Percentiles rank a stretch among this genome's conserved stretches.
phyloP scores from a whole-genome alignment of 1,284 basidiomycete species.

The Porodaedalea pini region DNA sequence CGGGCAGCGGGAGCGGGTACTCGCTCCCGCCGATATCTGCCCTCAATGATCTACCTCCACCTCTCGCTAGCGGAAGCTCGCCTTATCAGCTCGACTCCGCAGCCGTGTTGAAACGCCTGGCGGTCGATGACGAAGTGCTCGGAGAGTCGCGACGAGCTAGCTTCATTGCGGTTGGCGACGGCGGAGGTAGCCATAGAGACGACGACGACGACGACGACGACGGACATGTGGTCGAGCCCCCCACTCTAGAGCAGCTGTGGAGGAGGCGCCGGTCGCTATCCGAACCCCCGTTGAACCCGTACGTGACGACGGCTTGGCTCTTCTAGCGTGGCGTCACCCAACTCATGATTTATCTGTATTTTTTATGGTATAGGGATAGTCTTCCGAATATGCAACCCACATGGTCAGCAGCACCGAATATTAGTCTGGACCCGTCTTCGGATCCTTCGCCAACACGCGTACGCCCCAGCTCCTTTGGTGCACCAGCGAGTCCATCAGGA shows the following conservation, averaged over 20 bases:
- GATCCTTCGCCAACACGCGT: background rate
- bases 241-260: conserved; percentile 19
- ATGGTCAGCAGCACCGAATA: conserved; percentile 8
- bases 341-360: conserved; percentile 3
- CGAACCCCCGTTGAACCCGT: conserved; percentile 19
- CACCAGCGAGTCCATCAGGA: background rate
- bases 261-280: conserved; percentile 21
- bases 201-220: conserved; percentile 12
- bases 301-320: background rate
- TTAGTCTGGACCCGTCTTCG: background rate
- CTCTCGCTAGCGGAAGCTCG: background rate
- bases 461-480: background rate
- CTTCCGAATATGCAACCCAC: background rate
- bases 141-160: conserved; percentile 11
- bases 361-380: conserved; percentile 6
- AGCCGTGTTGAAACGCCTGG: conserved; percentile 17
- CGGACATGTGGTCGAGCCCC: conserved; percentile 8
- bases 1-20: conserved; percentile 14
- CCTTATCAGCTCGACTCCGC: conserved; percentile 12
- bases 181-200: conserved; percentile 18
- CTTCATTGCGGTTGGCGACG: conserved; percentile 6
- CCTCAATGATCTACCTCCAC: conserved; percentile 8
- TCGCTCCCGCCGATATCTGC: conserved; percentile 20
- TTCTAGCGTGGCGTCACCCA: background rate
- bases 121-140: conserved; percentile 19